These are phyloP conservation scores for Microdochium nivale DNA, from an alignment of 2,329 filamentous ascomycete genomes.

Conservation along the genomic window DNA sequence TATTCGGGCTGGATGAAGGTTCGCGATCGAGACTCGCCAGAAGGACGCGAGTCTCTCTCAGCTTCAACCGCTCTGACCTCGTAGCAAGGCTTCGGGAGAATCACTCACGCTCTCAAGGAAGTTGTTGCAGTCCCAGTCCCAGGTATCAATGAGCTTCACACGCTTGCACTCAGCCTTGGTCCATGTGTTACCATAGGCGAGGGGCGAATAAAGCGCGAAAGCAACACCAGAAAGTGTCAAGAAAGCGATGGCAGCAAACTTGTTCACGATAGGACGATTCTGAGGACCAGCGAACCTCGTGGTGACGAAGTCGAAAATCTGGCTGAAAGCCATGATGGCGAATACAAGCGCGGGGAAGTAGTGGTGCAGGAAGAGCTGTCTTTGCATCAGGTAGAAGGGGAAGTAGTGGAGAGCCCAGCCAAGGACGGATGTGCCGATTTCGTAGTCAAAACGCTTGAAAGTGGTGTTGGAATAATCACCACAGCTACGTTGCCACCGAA, in stretches of 20 bases:
- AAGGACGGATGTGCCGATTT: conserved; percentile 81
- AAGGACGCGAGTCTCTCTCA: neutral
- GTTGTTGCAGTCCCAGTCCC: conserved; percentile 98
- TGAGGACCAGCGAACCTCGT: conserved; percentile 63
- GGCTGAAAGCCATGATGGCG: conserved; percentile 79
- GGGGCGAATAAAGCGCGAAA: conserved; percentile 78
- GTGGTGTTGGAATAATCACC: conserved; percentile 72
- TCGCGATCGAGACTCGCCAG: conserved; percentile 1
- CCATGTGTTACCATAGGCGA: conserved; percentile 92
- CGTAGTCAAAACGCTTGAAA: conserved; percentile 97
- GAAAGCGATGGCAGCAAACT: conserved; percentile 64
- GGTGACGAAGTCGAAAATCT: conserved; percentile 79
- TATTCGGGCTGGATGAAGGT: neutral
- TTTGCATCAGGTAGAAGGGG: conserved; percentile 96
- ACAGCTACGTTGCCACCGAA: conserved; percentile 92
- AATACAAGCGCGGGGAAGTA: conserved; percentile 98
- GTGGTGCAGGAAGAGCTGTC: conserved; percentile 96
- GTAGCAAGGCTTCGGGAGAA: conserved; percentile 25
- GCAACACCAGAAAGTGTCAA: conserved; percentile 64
- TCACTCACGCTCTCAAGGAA: conserved; percentile 79
- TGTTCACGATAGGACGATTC: conserved; percentile 65
- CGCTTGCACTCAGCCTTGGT: conserved; percentile 79
- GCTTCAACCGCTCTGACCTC: conserved; percentile 19
- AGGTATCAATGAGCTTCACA: conserved; percentile 78
- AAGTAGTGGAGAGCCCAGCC: conserved; percentile 99